Evolutionary conservation across 2,329 filamentous ascomycete genomes (phyloP), one percentile per base, ranked within the genome.

Genomic region (Trichoderma breve): DNA sequence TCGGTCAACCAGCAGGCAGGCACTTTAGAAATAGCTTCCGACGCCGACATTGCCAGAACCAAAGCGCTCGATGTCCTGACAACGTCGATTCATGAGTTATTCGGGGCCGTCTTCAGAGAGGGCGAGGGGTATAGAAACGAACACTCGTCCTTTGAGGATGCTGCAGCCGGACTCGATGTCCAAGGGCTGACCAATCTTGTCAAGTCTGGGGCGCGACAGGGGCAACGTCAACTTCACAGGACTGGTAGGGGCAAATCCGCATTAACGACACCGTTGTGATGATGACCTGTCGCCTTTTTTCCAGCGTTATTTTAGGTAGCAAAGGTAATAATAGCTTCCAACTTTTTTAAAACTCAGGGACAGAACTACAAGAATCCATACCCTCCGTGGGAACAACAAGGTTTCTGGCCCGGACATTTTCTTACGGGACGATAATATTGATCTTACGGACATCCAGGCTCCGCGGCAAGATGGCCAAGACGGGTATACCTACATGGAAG

Each of bases 1-100:
- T 92, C 92, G 81, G 95, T 99, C 78, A 93, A 99, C 82, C 93
- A 98, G 83, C 90, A 94, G 81, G 88, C 89, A 72, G 94, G 95
- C 61, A 93, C 91, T 0, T 90, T 99, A 26, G 90, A 94, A 81
- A 93, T 98, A 73, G 90, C 91, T 73, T 92, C 90, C 72, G 85
- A 87, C 70, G 90, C 88, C 60, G 94, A 97, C 82, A 87, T 88
- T 60, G 91, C 93, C 79, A 92, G 94, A 74, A 86, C 94, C 73
- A 85, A 87, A 71, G 92, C 94, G 39, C 87, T 98, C 78, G 84
- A 89, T 74, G 87, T 90, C 74, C 94, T 96, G 87, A 91, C 89
- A 8, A 84, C 83, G 5, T 90, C 93, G 4, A 88, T 98, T 73
- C 86, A 87, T 6, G 85, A 85, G 5, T 83, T 98, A 67, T 95